Base-by-base conservation (phyloP, 1,284 basidiomycete species). In the Ustilago sp. region DNA sequence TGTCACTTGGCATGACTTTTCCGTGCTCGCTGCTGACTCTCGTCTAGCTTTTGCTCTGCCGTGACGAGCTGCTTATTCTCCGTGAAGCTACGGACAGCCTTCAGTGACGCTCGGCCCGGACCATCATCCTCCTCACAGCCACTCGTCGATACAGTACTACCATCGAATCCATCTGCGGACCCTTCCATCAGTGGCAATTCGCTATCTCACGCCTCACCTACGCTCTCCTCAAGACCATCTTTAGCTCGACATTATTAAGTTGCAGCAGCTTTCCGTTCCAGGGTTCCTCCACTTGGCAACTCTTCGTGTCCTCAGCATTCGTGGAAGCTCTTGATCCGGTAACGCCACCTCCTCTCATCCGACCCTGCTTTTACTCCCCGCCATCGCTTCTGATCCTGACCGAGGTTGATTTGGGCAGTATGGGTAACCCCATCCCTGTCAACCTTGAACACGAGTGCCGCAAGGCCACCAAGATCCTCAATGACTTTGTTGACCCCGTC, bases 381-480 rank as follows among this genome's bases (percentile, higher is more conserved):
- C 8, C 17, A 28, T 13, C 19, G 28, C 32, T 15, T 39, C 34
- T 39, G 15, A 8, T 6, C 31, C 8, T 39, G 17, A 31, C 15
- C 43, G 19, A 45, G 43, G n/a, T 45, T 5, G 48, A 50, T 15
- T 2, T 32, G 38, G 59, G 28, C 69, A 59, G 13, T 48, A 82
- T 82, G 81, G 81, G 77, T 17, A 86, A 86, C 39, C 86, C 86
- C 0, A 73, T 87, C 12, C 83, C 86, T 80, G 87, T 88, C 8
- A 78, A 86, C 13, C 81, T 89, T 6, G 85, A 87, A n/a, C 86
- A 88, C 35, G 89, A 90, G 74, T 88, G 88, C 73, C 77, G 85
- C n/a, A 90, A 90, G 80, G 89, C 89, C 3, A 85, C 87, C 53
- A 70, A 84, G 72, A 84, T 85, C 53, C 68, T 85, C 36, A 78